Percentiles rank a stretch among this genome's conserved stretches.
Evolutionary conservation across 2,329 filamentous ascomycete genomes (phyloP).

Genomic region (Ceratocystis harringtonii): DNA sequence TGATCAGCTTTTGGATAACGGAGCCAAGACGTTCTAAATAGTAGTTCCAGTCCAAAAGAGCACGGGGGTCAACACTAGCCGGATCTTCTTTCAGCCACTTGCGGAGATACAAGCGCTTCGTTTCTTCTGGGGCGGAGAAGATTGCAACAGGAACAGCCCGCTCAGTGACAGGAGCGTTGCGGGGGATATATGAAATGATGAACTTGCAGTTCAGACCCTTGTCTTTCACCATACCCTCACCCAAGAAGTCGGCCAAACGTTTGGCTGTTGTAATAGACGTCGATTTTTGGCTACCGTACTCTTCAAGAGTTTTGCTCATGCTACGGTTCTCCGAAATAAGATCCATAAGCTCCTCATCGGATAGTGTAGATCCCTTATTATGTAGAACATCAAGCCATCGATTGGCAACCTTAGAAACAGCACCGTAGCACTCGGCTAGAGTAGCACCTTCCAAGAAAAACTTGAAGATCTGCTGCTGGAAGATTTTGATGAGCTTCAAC

Average conservation of each 20-base stretch:
- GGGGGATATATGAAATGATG: conserved; percentile 81
- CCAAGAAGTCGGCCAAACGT: conserved; percentile 86
- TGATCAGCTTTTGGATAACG: conserved; percentile 97
- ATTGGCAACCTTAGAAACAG: conserved; percentile 90
- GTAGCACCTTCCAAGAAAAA: conserved; percentile 91
- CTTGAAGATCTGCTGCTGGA: conserved; percentile 98
- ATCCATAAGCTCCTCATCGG: conserved; percentile 94
- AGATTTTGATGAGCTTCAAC: conserved; percentile 98
- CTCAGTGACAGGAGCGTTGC: conserved; percentile 83
- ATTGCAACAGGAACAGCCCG: conserved; percentile 90
- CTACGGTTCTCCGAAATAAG: conserved; percentile 99
- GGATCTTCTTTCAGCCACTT: conserved; percentile 96
- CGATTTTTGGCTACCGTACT: conserved; percentile 90
- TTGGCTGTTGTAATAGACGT: conserved; percentile 98
- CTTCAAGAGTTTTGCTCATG: conserved; percentile 93
- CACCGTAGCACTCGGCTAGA: conserved; percentile 72
- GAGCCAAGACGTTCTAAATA: conserved; percentile 91
- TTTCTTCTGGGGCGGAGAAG: conserved; percentile 78
- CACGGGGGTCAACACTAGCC: conserved; percentile 74
- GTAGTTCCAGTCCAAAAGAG: conserved; percentile 90
- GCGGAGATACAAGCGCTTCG: conserved; percentile 77
- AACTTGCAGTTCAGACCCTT: conserved; percentile 99
- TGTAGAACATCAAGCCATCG: conserved; percentile 92
- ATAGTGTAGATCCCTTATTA: conserved; percentile 72
- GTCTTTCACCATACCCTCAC: conserved; percentile 98